Percentiles rank a stretch among this genome's conserved stretches.
These are phyloP conservation scores for Phyllosticta citriasiana DNA, from an alignment of 2,329 filamentous ascomycete genomes.

Conservation along the genomic window DNA sequence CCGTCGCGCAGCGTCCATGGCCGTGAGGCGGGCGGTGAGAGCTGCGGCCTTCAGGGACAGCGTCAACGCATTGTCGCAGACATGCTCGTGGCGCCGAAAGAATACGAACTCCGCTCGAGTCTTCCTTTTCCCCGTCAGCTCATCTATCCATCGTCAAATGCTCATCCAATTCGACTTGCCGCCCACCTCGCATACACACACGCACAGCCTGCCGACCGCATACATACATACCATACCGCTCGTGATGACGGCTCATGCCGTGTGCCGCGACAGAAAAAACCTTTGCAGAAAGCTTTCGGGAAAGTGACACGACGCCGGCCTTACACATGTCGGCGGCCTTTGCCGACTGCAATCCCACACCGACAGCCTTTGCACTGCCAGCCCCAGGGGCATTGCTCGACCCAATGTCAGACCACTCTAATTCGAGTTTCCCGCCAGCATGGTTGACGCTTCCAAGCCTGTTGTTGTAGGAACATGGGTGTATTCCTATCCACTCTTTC, in stretches of 20 bases:
- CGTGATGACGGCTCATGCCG: neutral
- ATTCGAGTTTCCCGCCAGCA: neutral
- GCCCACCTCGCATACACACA: neutral
- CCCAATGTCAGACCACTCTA: neutral
- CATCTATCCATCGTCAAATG: neutral
- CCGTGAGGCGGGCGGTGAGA: neutral
- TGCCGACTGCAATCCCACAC: neutral
- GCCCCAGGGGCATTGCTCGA: neutral
- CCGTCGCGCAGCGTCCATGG: neutral
- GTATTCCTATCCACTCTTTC: neutral
- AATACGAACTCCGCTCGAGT: neutral
- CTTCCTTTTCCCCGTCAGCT: neutral
- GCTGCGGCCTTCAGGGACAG: neutral
- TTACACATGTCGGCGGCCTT: neutral
- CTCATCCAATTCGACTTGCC: neutral
- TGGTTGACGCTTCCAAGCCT: neutral
- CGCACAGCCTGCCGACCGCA: neutral
- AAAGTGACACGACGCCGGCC: neutral
- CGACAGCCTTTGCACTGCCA: neutral
- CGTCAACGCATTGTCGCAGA: neutral
- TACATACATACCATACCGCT: neutral
- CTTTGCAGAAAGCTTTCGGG: neutral
- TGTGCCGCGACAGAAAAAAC: neutral
- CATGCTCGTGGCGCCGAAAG: neutral
- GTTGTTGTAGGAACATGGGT: neutral